Base-by-base conservation (phyloP, 1,284 basidiomycete species). In the Leccinum glutinopallens region DNA sequence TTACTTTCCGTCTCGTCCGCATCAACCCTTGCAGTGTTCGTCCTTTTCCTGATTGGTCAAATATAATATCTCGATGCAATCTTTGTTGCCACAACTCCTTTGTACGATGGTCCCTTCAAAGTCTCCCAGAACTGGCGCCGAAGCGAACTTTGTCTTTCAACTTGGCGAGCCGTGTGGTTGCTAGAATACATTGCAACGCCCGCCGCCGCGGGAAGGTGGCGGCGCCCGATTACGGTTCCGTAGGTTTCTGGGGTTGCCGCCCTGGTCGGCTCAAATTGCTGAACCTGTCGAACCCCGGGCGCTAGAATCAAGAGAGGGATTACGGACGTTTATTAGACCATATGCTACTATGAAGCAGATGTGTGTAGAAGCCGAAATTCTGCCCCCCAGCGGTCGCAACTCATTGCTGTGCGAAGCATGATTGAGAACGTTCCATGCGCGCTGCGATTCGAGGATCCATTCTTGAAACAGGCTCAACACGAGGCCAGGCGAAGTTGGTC, bases 1-100 rank as follows among this genome's bases (percentile, higher is more conserved):
- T 63, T 72, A 29, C 56, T 61, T 70, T 68, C 69, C 49, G 60
- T 56, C 32, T 33, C 51, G 53, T 9, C 60, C n/a, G 9, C 54
- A 56, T 60, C 68, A 57, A 43, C 69, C 67, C 65, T 71, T 61
- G 61, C 65, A 68, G 35, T 67, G 68, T 49, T 19, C 35, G 8
- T 39, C 2, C 54, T 35, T 17, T 61, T 49, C 60, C 58, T 54
- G n/a, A 29, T 37, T 25, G 13, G 43, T 19, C 12, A 25, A 9
- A 56, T 33, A 54, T 32, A 17, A 54, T 32, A 55, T 55, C 29
- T 29, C 29, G 49, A 51, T 51, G 10, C 12, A 51, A 51, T 8
- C 19, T 12, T 51, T 12, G 29, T 55, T 32, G 54, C 29, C 22
- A 53, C 49, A 53, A 15, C 25, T 29, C 57, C 37, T 39, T 33